A percentile compares a stretch with the other conserved stretches of the same genome.
phyloP scores from a whole-genome alignment of 23 red algal genomes.

The Cyanidiococcus yangmingshanensis region DNA sequence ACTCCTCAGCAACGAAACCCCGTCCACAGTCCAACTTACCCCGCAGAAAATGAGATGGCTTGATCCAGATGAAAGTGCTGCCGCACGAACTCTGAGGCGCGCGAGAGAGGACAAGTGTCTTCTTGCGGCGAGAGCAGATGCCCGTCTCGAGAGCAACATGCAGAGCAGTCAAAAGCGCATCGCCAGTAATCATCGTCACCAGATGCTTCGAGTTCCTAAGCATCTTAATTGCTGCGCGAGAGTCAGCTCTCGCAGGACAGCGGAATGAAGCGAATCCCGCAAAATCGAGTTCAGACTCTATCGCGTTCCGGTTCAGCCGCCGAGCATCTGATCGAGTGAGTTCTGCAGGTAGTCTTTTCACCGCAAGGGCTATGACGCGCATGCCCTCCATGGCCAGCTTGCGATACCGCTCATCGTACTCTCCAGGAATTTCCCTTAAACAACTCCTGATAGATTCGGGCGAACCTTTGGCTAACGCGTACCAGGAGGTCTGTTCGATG shows the following conservation, averaged over 20 bases:
- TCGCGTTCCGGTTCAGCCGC: conserved; percentile 38
- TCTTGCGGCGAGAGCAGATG: conserved; percentile 48
- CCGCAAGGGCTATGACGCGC: conserved; percentile 76
- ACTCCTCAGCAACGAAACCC: background rate
- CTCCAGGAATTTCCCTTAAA: conserved; percentile 36
- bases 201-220: conserved; percentile 62
- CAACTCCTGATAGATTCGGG: conserved; percentile 64
- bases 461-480: conserved; percentile 83
- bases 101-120: conserved; percentile 49
- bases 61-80: background rate
- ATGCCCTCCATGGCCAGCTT: conserved; percentile 63
- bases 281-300: conserved; percentile 64
- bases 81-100: conserved; percentile 21
- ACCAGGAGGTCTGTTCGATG: background rate
- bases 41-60: background rate
- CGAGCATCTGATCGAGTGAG: conserved; percentile 28
- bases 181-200: conserved; percentile 87
- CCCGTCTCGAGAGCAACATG: conserved; percentile 79
- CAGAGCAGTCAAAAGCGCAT: conserved; percentile 72
- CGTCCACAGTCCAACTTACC: background rate
- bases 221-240: conserved; percentile 45
- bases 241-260: conserved; percentile 77
- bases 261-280: conserved; percentile 86
- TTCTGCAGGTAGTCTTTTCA: conserved; percentile 39
- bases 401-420: conserved; percentile 54